phyloP scores from a whole-genome alignment of 2,329 filamentous ascomycete species.

The Trichoderma sp. region DNA sequence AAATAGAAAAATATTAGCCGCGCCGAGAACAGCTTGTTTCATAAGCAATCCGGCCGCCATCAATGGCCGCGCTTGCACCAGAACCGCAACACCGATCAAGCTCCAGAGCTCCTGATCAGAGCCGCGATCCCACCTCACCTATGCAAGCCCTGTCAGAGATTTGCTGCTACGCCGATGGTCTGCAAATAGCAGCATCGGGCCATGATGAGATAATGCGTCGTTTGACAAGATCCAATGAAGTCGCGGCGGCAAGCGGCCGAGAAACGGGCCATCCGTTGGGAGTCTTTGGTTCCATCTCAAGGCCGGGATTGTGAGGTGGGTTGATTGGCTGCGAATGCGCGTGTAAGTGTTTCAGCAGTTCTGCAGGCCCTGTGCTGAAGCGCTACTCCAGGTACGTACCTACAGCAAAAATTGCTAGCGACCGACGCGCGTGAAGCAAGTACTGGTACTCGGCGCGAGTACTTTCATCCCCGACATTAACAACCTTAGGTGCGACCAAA shows the following conservation, averaged over 20 bases:
- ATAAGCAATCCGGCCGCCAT: neutral
- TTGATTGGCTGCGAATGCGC: conserved; percentile 17
- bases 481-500: neutral
- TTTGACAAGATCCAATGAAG: conserved; percentile 7
- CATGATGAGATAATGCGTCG: neutral
- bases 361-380: neutral
- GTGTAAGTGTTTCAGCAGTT: conserved; percentile 18
- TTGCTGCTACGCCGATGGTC: neutral
- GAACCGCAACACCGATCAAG: neutral
- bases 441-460: neutral
- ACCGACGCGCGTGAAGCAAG: neutral
- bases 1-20: neutral
- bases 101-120: conserved; percentile 10
- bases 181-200: neutral
- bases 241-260: conserved; percentile 4
- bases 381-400: neutral
- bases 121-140: neutral
- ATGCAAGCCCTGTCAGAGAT: neutral
- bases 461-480: neutral
- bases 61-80: conserved; percentile 14
- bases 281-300: conserved; percentile 8
- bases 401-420: neutral
- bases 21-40: conserved; percentile 18
- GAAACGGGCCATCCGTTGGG: neutral
- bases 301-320: neutral